phyloP scores from a whole-genome alignment of 768 basidiomycete genomes.

The Multifurca ochricompacta region DNA sequence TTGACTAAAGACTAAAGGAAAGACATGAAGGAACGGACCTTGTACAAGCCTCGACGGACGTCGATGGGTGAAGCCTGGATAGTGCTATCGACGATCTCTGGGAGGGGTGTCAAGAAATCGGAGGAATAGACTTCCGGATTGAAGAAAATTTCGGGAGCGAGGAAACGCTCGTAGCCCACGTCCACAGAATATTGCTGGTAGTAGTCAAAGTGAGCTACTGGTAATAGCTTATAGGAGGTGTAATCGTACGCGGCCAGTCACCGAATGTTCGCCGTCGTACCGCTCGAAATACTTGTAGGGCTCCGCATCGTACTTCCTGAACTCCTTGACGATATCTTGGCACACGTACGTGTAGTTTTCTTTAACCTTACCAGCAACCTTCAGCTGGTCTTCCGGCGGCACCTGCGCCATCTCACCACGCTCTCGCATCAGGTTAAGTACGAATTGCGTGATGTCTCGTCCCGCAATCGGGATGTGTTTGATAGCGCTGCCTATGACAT shows the following conservation, averaged over 20 bases:
- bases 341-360: conserved; percentile 98
- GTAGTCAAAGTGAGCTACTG: conserved; percentile 5
- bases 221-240: not conserved
- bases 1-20: not conserved
- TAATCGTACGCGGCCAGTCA: conserved; percentile 73
- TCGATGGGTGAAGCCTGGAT: conserved; percentile 96
- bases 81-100: conserved; percentile 92
- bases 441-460: conserved; percentile 94
- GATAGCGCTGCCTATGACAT: conserved; percentile 98
- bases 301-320: conserved; percentile 95
- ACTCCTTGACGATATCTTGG: conserved; percentile 98
- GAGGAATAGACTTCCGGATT: conserved; percentile 98
- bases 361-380: conserved; percentile 89
- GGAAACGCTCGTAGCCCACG: conserved; percentile 97
- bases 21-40: conserved; percentile 39
- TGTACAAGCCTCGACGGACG: conserved; percentile 92
- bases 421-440: conserved; percentile 91
- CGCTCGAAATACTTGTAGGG: conserved; percentile 93
- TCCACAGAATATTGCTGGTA: conserved; percentile 86
- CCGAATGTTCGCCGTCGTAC: conserved; percentile 88
- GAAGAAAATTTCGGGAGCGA: conserved; percentile 99
- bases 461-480: conserved; percentile 99
- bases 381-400: conserved; percentile 91
- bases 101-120: conserved; percentile 93
- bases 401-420: conserved; percentile 87